phyloP scores from a whole-genome alignment of 2,329 filamentous ascomycete genomes.

The Xylariaceae sp. region DNA sequence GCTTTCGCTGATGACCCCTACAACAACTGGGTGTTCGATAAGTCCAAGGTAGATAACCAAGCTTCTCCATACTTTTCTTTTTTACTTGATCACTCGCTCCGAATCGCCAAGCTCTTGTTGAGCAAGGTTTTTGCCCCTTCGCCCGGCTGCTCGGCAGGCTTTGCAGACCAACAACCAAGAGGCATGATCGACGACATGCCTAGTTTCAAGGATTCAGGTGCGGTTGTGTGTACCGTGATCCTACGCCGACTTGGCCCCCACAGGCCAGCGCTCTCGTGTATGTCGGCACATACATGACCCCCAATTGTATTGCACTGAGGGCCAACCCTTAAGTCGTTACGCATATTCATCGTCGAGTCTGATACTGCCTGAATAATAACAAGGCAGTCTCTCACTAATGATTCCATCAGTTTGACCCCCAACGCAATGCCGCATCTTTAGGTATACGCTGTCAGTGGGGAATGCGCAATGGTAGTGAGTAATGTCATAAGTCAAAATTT shows the following conservation, averaged over 20 bases:
- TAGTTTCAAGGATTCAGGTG: conserved; percentile 16
- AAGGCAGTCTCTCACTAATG: conserved; percentile 2
- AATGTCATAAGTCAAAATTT: too few species aligned
- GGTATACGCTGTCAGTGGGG: conserved; percentile 72
- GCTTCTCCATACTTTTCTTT: not conserved
- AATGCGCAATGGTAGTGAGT: conserved; percentile 69
- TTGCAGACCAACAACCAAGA: conserved; percentile 17
- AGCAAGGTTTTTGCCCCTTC: conserved; percentile 15
- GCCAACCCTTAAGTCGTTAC: too few species aligned
- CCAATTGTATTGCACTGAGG: too few species aligned
- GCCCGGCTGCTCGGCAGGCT: conserved; percentile 23
- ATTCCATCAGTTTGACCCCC: conserved; percentile 56
- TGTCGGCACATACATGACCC: not conserved
- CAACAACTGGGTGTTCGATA: conserved; percentile 44
- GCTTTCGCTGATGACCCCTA: conserved; percentile 43
- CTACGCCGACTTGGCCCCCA: conserved; percentile 17
- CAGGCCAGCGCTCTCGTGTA: not conserved
- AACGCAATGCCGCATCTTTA: conserved; percentile 67
- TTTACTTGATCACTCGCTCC: not conserved
- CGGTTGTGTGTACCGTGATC: conserved; percentile 1
- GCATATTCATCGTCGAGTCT: not conserved
- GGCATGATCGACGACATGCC: conserved; percentile 12
- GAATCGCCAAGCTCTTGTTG: too few species aligned
- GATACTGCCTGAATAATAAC: not conserved
- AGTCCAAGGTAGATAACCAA: conserved; percentile 34